These are phyloP conservation scores for Phytopythium oedochilum DNA, from an alignment of 352 stramenopile genomes.

Conservation along the genomic window DNA sequence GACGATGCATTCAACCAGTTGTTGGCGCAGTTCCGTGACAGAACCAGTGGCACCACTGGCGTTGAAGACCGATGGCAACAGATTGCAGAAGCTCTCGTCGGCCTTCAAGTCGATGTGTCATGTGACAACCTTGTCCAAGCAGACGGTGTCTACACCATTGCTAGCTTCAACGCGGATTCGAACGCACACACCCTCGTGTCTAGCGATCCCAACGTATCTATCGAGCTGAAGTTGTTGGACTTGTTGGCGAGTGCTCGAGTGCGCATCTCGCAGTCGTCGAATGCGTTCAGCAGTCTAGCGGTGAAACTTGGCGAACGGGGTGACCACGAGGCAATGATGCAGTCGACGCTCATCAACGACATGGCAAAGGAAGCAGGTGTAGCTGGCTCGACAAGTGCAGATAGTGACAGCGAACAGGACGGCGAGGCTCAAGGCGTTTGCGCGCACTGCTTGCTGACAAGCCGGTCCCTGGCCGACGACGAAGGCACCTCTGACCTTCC, in stretches of 20 bases:
- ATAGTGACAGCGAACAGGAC: neutral
- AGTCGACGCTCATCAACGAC: conserved; percentile 4
- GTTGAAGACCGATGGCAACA: neutral
- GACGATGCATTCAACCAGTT: neutral
- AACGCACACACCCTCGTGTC: neutral
- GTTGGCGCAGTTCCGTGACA: neutral
- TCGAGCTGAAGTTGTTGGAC: neutral
- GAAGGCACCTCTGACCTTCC: neutral
- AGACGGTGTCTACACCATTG: neutral
- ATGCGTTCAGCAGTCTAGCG: neutral
- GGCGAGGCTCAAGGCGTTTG: neutral
- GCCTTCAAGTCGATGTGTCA: neutral
- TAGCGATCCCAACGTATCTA: neutral
- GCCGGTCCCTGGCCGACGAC: neutral
- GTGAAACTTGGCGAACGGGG: conserved; percentile 4
- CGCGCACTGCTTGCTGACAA: conserved; percentile 2
- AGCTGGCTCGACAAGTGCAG: neutral
- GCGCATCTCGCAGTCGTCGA: neutral
- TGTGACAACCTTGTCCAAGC: neutral
- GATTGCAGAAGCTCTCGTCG: conserved; percentile 1
- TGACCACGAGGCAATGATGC: neutral
- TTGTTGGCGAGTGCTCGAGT: neutral
- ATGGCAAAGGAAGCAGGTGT: conserved; percentile 1
- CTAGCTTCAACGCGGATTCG: neutral
- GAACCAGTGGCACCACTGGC: neutral